Percentiles rank a stretch among this genome's conserved stretches.
phyloP scores from a whole-genome alignment of 345 rosid species.

The Salix caprea region DNA sequence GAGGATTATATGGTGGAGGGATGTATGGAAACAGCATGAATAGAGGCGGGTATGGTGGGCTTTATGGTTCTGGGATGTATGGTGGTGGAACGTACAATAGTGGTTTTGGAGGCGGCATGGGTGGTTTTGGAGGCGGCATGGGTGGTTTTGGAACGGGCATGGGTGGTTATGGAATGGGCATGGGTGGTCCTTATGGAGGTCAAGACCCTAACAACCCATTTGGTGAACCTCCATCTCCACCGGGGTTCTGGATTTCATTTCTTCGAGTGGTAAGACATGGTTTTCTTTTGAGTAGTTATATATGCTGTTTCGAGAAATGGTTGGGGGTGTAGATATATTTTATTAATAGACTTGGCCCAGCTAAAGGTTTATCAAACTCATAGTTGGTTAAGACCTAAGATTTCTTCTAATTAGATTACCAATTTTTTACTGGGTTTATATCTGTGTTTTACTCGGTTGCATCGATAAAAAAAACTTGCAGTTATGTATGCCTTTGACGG shows the following conservation, averaged over 20 bases:
- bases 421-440: not conserved
- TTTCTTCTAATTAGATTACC: not conserved
- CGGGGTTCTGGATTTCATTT: constrained; percentile 19
- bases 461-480: too few relatives aligned
- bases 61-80: constrained; percentile 14
- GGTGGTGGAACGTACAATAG: constrained; percentile 13
- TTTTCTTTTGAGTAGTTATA: not conserved
- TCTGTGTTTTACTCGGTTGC: too few relatives aligned
- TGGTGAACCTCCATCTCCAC: constrained; percentile 18
- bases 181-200: constrained; percentile 11
- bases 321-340: not conserved
- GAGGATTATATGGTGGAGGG: not conserved
- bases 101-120: constrained; percentile 14
- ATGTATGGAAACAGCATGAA: constrained; percentile 6
- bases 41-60: constrained; percentile 15
- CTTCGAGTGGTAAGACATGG: constrained; percentile 6
- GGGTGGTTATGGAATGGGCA: constrained; percentile 20
- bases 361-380: not conserved
- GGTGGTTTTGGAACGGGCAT: constrained; percentile 18
- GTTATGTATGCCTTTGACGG: too few relatives aligned
- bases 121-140: constrained; percentile 13
- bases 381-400: not conserved
- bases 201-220: constrained; percentile 17
- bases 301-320: not conserved
- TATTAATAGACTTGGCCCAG: not conserved